Base-by-base conservation (phyloP, 208 protist species). In the Crithidia thermophila region DNA sequence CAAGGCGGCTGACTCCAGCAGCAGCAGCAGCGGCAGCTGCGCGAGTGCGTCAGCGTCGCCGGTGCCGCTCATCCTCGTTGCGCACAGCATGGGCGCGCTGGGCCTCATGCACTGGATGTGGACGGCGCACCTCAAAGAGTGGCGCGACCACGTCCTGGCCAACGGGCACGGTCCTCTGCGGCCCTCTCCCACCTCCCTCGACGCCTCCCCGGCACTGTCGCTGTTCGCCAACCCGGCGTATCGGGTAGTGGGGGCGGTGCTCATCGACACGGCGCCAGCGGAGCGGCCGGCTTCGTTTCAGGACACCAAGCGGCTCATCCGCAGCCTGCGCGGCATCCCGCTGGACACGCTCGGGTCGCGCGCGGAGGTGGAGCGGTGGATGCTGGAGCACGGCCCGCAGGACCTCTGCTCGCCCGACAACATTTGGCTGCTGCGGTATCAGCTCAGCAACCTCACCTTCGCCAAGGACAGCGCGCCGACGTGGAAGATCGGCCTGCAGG, bases 41-140 rank as follows among this genome's bases (percentile, higher is more conserved):
- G 43, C 10, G 40, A 23, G 58, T n/a, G n/a, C n/a, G n/a, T n/a
- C 25, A 37, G 25, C 39, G 10, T 7, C 21, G n/a, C 75, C 79
- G 14, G 42, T 85, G 31, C 75, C 74, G 3, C 57, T 85, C 20
- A 67, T 85, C 27, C 64, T 85, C 18, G 67, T 81, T 1, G 80
- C 75, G 2, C 80, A 85, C 67, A 85, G 80, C 67, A 83, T 82
- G 76, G 77, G 77, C 0, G 76, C 68, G 39, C 65, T 87, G 65
- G 73, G 53, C 20, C 43, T 81, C 49, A 62, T 81, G 72, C 76
- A 83, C 69, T 83, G 75, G 77, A 69, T 82, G 65, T 87, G 81
- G 81, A 40, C 47, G 14, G 56, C 69, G 45, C 81, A 87, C 67
- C 62, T 77, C 31, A 33, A 61, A 27, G 52, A 73, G 33, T 79